Evolutionary conservation across 345 rosid genomes (phyloP), one percentile per base, ranked within the genome.

Genomic region (Heritiera littoralis): DNA sequence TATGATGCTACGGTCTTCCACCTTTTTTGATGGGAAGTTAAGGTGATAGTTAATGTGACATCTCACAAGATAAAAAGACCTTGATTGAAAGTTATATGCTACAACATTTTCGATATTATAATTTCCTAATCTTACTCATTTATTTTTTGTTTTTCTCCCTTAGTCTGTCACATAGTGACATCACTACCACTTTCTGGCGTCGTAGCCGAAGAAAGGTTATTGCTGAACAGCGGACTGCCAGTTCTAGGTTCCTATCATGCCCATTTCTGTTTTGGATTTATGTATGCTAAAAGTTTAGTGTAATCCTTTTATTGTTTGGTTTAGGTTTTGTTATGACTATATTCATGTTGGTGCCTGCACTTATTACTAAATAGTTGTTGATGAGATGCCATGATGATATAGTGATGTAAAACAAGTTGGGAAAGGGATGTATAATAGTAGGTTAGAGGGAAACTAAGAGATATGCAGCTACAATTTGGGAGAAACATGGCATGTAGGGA

Each of bases 211-310:
- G 92, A 85, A 96, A 90, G 89, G 93, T 87, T 83, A 92, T 92
- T 86, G 92, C 93, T 35, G 98, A 97, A 84, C 98, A 90, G 86
- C 89, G 96, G 86, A 94, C 97, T 83, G 96, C 94, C 80, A 89
- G 95, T 89, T 94, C 98, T 80, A 94, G 99, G 98, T 94, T 88
- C 81, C 63, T 73, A 80, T 83, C 80, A 78, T 81, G 76, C 69
- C 67, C 67, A 32, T 32, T 32, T 63, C 0, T 32, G 38, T 63
- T 32, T 32, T 32, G 43, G 9, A 32, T 64, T 1, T 64, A 6
- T 63, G 13, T 32, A 32, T 23, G 12, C 64, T 23, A 20, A 59
- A 23, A 10, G 6, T 60, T 64, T 64, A 64, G 67, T 14, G 14
- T 64, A 64, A 28, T 64, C 67, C 9, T 64, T 32, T 12, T 13